Evolutionary conservation across 176 grass and related monocot genomes (phyloP), one percentile per base, ranked within the genome.

Genomic region (Tillandsia leiboldiana): DNA sequence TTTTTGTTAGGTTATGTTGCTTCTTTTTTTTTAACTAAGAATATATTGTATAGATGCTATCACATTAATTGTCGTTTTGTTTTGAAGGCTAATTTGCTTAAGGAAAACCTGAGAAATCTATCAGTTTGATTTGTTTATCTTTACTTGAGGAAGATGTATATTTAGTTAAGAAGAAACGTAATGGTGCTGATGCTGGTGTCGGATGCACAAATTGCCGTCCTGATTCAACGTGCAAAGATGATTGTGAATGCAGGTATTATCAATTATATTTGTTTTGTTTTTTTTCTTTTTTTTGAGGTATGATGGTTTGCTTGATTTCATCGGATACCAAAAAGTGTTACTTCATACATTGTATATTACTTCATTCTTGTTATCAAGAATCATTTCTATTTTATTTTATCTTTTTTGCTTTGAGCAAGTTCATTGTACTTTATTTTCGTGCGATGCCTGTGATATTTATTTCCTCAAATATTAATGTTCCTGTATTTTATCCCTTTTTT

Each of bases 171-270:
- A 97, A 84, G 84, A 97, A 97, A 72, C 81, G 94, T 29, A 73
- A 81, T 75, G 73, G 12, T 69, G 52, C 73, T 59, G 81, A 84
- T 76, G 62, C 75, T 11, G 86, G 91, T 80, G 81, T 74, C 69
- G 94, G 94, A 28, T 92, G 94, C 79, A 92, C 79, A 48, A 80
- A 87, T 50, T 97, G 94, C 72, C 67, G 67, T 72, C 70, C 86
- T 26, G 84, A 90, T 83, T 97, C 89, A 59, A 87, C 68, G 53
- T 97, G 94, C 74, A 90, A 85, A 80, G 89, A 90, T 63, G 84
- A 92, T 68, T 97, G 94, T 66, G 94, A 97, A 83, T 97, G 94
- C 94, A 87, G 94, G 94, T 97, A 81, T 72, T 14, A 63, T 7
- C 62, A 71, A 61, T 27, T 78, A 52, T 65, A 23, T 84, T 49